Evolutionary conservation across 179 eudicot species (phyloP).

Genomic region (Silene noctiflora): DNA sequence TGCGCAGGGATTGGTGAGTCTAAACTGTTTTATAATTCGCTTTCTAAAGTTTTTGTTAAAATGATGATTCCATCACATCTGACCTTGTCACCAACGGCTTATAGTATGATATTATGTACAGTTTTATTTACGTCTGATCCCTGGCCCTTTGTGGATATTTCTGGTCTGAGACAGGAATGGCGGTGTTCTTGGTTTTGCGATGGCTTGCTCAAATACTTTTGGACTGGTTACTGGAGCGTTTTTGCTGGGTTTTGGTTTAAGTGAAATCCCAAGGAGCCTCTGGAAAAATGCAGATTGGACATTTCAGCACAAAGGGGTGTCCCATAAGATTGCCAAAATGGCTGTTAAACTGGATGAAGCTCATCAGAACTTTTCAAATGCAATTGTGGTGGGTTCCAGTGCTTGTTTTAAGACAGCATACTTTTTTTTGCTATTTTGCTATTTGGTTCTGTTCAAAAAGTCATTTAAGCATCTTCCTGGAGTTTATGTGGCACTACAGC

Average conservation of each 20-base stretch:
- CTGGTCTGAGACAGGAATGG: slow-evolving; percentile 49
- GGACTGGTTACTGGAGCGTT: slow-evolving; percentile 98
- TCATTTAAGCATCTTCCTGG: not conserved
- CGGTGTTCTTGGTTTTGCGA: slow-evolving; percentile 71
- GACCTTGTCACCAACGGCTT: not conserved
- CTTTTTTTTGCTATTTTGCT: no score
- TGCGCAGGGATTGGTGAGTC: slow-evolving; percentile 54
- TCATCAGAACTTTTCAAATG: slow-evolving; percentile 89
- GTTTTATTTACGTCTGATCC: slow-evolving; percentile 18
- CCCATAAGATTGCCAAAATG: slow-evolving; percentile 89
- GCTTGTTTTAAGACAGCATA: not conserved
- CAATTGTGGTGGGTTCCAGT: slow-evolving; percentile 67
- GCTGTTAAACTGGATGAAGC: slow-evolving; percentile 91
- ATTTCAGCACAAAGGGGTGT: slow-evolving; percentile 69
- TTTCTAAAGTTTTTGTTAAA: not conserved
- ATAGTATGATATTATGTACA: slow-evolving; percentile 3
- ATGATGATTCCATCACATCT: not conserved
- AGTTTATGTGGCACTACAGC: not conserved
- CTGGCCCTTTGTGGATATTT: not conserved
- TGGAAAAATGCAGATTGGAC: slow-evolving; percentile 99
- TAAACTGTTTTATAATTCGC: not conserved
- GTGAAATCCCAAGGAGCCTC: slow-evolving; percentile 88
- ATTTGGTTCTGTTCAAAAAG: not conserved
- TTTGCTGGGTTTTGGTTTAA: slow-evolving; percentile 96
- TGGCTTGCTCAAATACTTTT: slow-evolving; percentile 98